Conservation (phyloP, 1,284 basidiomycete genomes). For the Cryptococcus sp. region DNA sequence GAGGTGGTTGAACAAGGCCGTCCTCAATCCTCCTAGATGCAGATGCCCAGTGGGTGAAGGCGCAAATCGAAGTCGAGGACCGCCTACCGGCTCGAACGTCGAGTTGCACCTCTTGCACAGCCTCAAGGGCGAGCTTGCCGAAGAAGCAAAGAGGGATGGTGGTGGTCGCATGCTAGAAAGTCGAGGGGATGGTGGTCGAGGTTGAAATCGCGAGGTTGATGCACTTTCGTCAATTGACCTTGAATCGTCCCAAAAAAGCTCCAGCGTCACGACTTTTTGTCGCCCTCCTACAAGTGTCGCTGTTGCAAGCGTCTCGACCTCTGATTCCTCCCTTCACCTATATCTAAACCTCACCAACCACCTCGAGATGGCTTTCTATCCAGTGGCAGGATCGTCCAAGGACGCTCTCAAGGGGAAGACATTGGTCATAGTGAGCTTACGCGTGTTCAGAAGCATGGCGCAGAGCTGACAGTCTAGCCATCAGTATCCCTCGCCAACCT, state of each 20-base stretch:
- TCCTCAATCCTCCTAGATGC: slow-evolving; percentile 92
- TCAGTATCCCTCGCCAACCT: slow-evolving; percentile 74
- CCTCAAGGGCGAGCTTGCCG: neutral
- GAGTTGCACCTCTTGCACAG: slow-evolving; percentile 11
- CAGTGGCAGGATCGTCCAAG: slow-evolving; percentile 2
- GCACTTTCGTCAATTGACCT: neutral
- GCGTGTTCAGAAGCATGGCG: neutral
- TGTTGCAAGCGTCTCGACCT: neutral
- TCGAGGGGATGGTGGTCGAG: neutral
- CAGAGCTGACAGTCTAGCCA: slow-evolving; percentile 51
- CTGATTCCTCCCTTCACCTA: too few relatives aligned
- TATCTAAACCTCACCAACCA: neutral
- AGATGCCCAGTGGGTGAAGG: slow-evolving; percentile 93
- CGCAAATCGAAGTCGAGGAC: slow-evolving; percentile 70
- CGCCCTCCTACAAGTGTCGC: neutral
- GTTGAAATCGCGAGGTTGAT: neutral
- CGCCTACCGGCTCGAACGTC: slow-evolving; percentile 1
- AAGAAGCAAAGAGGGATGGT: too few relatives aligned
- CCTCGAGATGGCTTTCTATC: slow-evolving; percentile 9
- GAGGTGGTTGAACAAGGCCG: slow-evolving; percentile 89
- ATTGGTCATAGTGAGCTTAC: slow-evolving; percentile 16
- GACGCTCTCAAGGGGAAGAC: slow-evolving; percentile 5
- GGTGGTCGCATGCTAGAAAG: neutral
- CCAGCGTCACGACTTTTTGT: slow-evolving; percentile 10
- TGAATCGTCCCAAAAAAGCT: neutral